Base-by-base conservation (phyloP, 257 asterid species). In the Dorcoceras hygrometricum region DNA sequence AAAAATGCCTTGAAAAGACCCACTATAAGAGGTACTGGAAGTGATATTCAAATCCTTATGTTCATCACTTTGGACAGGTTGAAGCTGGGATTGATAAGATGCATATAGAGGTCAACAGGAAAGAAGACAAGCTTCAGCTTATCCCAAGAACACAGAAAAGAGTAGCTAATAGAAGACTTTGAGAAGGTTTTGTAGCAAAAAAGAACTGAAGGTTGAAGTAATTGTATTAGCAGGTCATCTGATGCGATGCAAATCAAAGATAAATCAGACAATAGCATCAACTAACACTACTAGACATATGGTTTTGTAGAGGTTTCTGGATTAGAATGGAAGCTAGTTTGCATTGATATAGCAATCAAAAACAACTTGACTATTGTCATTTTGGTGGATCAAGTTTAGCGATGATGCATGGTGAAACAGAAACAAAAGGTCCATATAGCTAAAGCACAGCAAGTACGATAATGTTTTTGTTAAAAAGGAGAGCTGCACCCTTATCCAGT, bases 191-290 rank as follows among this genome's bases (percentile, higher is more conserved):
- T 55, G 51, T 54, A 57, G 22, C 20, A 54, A 5, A 59, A 59
- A 59, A 57, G 59, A 69, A 73, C 60, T 34, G 46, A 68, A 66
- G 62, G 50, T 72, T 58, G 58, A 55, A 62, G 26, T 36, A 36
- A 68, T 51, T 60, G 56, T 12, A 61, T 66, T 28, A 34, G 55
- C 29, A 31, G 60, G 51, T 63, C 28, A n/a, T 66, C 64, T 29
- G 53, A 51, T 25, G 61, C 23, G 32, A 57, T 48, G 57, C 32
- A 51, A 24, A 27, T 25, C n/a, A 5, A 39, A 53, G 62, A 32
- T 12, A 32, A 61, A 20, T 16, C 66, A 18, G 53, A 25, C 5
- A 27, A 61, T n/a, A 51, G 23, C 70, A 20, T 39, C 50, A 39
- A 39, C 50, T 39, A 39, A 39, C 5, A 5, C 50, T 0, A 39